phyloP scores from a whole-genome alignment of 306 rosid species.

The Sechiopsis laciniata region DNA sequence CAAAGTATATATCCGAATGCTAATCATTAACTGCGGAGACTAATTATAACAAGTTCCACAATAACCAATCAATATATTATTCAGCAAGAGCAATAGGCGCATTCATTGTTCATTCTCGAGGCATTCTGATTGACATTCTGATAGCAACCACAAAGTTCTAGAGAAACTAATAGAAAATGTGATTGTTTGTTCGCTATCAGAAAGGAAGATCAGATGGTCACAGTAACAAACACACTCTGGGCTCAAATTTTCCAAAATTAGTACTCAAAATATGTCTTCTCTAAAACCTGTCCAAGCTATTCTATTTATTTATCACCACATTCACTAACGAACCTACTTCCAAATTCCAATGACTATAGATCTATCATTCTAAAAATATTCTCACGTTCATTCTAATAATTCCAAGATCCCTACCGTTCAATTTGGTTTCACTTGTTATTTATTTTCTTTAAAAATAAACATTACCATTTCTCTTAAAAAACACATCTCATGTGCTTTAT shows the following conservation, averaged over 20 bases:
- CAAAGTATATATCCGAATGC: conserved; percentile 16
- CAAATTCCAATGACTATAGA: no score
- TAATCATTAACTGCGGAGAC: background rate
- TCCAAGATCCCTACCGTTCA: background rate
- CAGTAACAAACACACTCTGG: background rate
- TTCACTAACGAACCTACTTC: background rate
- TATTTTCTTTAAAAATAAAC: background rate
- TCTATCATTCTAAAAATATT: background rate
- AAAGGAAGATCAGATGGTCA: background rate
- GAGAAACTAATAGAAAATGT: background rate
- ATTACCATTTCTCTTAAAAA: background rate
- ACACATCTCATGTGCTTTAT: background rate
- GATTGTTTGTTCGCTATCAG: background rate
- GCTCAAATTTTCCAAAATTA: background rate
- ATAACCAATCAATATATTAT: background rate
- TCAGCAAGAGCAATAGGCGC: background rate
- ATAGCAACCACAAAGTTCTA: background rate
- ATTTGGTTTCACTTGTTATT: background rate
- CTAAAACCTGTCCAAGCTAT: background rate
- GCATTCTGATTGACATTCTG: background rate
- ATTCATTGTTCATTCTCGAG: background rate
- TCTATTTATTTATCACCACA: background rate
- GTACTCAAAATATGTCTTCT: background rate
- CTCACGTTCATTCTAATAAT: background rate
- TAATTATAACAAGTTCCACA: background rate